These are phyloP conservation scores for Starmerella vaccinii DNA, from an alignment of 805 yeast species.

Conservation along the genomic window DNA sequence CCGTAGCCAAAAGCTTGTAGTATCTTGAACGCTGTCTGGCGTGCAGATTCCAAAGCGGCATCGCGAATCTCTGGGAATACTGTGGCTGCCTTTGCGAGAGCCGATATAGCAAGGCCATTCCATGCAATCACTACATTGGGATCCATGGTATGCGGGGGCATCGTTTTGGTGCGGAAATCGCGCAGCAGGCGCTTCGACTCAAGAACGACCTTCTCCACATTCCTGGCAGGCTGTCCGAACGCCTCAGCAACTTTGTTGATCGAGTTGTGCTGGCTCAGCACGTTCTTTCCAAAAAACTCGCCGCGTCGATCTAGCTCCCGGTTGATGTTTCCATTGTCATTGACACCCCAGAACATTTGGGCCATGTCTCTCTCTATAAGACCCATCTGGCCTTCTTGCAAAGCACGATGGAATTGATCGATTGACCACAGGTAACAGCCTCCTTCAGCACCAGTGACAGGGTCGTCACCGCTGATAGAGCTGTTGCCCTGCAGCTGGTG, in stretches of 20 bases:
- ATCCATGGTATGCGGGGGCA: constrained; percentile 23
- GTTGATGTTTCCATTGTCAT: constrained; percentile 33
- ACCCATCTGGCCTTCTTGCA: constrained; percentile 18
- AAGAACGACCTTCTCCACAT: constrained; percentile 23
- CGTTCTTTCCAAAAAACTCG: constrained; percentile 29
- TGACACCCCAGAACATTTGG: constrained; percentile 31
- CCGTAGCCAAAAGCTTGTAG: neutral
- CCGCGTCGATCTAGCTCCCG: constrained; percentile 29
- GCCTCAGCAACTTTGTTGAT: constrained; percentile 28
- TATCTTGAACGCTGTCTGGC: neutral
- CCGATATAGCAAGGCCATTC: constrained; percentile 28
- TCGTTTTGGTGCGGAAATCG: constrained; percentile 22
- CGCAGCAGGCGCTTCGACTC: constrained; percentile 24
- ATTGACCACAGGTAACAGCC: constrained; percentile 30
- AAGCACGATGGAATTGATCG: constrained; percentile 29
- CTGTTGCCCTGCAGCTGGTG: neutral
- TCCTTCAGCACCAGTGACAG: constrained; percentile 4
- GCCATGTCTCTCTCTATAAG: constrained; percentile 31
- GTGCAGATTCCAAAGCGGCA: constrained; percentile 3
- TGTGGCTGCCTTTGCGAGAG: constrained; percentile 24
- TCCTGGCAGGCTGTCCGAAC: constrained; percentile 28
- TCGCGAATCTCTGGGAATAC: constrained; percentile 6
- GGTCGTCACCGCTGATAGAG: constrained; percentile 3
- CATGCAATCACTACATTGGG: neutral
- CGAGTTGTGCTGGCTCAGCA: constrained; percentile 25